Base-by-base conservation (phyloP, 345 rosid species). In the Lenwebbia sp. region DNA sequence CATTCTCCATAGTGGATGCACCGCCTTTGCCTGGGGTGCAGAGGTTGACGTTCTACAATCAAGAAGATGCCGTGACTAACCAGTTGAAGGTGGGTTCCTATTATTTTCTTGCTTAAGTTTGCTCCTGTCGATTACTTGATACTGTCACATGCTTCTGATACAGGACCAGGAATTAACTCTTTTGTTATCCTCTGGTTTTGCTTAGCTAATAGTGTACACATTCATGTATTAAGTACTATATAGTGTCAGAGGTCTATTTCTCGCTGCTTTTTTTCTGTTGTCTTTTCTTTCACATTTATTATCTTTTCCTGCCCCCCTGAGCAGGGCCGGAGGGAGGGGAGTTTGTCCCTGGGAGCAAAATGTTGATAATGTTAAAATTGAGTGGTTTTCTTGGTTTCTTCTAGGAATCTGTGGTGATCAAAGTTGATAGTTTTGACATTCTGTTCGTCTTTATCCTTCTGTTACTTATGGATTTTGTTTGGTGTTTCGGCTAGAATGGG, bases 11-110 rank as follows among this genome's bases (percentile, higher is more conserved):
- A 60, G 98, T 94, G 70, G 96, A 97, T 92, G 91, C 96, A 75
- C 98, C 98, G 6, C 86, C 96, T 86, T 89, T 96, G 89, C 90
- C 96, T 3, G 96, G 93, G 85, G 96, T 92, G 88, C 96, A 97
- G 86, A 95, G 99, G 88, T 85, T 97, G 82, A 97, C 99, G 54
- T 91, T 96, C 88, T 96, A 85, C 90, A 96, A 97, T 91, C 99
- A 97, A 91, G 99, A 97, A 90, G 99, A 97, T 86, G 84, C 92
- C 85, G 94, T 97, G 26, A 94, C 96, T 65, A 97, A 97, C 89
- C 99, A 97, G 88, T 91, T 97, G 55, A 89, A 87, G 90, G 99
- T 96, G 50, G 51, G 28, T 41, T 58, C 50, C n/a, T 8, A 26
- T 85, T 85, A 15, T 0, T 10, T 82, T 57, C 49, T 81, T 47